These are phyloP conservation scores for Clitopilus hobsonii DNA, from an alignment of 768 basidiomycete genomes.

Conservation along the genomic window DNA sequence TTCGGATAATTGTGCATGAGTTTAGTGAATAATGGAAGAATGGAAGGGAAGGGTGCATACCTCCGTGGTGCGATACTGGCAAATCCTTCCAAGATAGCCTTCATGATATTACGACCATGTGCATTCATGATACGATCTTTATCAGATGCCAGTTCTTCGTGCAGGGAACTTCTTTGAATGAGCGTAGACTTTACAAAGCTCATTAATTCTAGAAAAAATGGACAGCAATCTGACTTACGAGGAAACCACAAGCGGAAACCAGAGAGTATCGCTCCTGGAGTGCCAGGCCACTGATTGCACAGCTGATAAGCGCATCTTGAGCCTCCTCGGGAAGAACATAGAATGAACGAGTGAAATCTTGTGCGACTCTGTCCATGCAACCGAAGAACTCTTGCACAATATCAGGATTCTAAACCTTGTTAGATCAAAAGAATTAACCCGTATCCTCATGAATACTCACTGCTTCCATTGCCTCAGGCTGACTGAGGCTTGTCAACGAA, in stretches of 20 bases:
- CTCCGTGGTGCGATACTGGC: conserved; percentile 76
- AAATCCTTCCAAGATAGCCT: conserved; percentile 72
- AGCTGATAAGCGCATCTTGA: conserved; percentile 61
- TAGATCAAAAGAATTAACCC: neutral
- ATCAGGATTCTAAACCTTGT: conserved; percentile 73
- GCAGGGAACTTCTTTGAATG: conserved; percentile 60
- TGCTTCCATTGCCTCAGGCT: conserved; percentile 63
- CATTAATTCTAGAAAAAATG: neutral
- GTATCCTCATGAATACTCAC: conserved; percentile 48
- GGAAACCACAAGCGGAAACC: conserved; percentile 75
- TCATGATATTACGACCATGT: conserved; percentile 65
- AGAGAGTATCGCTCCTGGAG: conserved; percentile 80
- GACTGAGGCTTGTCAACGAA: conserved; percentile 46
- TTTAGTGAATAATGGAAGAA: neutral
- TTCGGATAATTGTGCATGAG: neutral
- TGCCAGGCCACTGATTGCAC: conserved; percentile 56
- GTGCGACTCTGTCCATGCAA: conserved; percentile 68
- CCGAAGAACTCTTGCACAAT: conserved; percentile 87
- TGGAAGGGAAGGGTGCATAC: neutral
- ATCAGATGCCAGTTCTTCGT: conserved; percentile 55
- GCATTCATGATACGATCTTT: conserved; percentile 36
- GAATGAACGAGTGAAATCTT: conserved; percentile 52
- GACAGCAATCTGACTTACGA: conserved; percentile 44
- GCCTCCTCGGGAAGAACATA: conserved; percentile 53
- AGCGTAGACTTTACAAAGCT: conserved; percentile 47